These are phyloP conservation scores for Trichophyton equinum DNA, from an alignment of 2,329 filamentous ascomycete species.

Conservation along the genomic window DNA sequence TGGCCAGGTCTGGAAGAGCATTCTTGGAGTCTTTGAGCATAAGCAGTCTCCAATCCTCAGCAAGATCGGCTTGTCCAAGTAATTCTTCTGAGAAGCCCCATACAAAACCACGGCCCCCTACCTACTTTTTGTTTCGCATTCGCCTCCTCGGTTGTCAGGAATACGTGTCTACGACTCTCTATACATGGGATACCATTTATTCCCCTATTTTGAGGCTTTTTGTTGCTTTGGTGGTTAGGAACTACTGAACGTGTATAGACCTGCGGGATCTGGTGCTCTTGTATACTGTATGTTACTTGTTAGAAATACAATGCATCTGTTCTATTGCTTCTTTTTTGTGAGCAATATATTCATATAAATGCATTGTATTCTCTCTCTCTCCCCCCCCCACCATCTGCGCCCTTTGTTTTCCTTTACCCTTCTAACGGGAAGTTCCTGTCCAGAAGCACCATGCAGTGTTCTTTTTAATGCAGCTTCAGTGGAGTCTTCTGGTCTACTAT, in stretches of 20 bases:
- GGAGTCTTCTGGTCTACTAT: background rate
- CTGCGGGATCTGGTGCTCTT: slow-evolving; percentile 8
- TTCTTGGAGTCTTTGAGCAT: slow-evolving; percentile 70
- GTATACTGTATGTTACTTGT: slow-evolving; percentile 9
- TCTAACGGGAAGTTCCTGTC: background rate
- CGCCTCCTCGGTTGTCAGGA: background rate
- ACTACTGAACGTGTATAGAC: slow-evolving; percentile 12
- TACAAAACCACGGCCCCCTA: background rate
- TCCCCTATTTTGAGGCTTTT: slow-evolving; percentile 5
- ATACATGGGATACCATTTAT: slow-evolving; percentile 5
- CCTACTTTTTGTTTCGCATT: slow-evolving; percentile 5
- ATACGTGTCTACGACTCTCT: slow-evolving; percentile 13
- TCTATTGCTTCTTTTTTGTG: slow-evolving; percentile 3
- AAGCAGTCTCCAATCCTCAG: slow-evolving; percentile 40
- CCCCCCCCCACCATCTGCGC: slow-evolving; percentile 5
- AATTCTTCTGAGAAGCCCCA: slow-evolving; percentile 14
- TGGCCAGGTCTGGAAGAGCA: slow-evolving; percentile 79
- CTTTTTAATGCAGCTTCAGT: background rate
- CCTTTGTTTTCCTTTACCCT: background rate
- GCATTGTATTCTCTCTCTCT: slow-evolving; percentile 10
- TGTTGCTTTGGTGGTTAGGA: slow-evolving; percentile 8
- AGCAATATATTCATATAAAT: slow-evolving; percentile 5
- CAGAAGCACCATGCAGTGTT: background rate
- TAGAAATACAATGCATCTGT: slow-evolving; percentile 7
- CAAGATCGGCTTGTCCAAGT: slow-evolving; percentile 45